Percentiles rank a stretch among this genome's conserved stretches.
phyloP scores from a whole-genome alignment of 2,329 filamentous ascomycete species.

The Stachybotrys chartarum region DNA sequence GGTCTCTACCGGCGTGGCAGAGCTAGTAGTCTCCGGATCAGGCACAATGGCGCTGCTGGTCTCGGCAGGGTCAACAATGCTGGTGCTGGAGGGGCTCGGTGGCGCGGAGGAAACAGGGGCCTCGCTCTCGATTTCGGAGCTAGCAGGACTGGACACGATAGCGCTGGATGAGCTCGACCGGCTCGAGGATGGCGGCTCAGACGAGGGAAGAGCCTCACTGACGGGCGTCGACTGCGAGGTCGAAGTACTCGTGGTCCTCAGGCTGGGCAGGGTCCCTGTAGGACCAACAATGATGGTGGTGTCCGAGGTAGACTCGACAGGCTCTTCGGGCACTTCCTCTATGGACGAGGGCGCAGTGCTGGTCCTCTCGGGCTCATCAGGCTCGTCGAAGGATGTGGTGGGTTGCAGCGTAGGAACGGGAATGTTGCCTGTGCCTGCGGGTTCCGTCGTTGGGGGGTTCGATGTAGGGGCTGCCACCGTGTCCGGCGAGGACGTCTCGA shows the following conservation, averaged over 20 bases:
- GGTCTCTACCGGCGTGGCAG: neutral
- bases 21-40: neutral
- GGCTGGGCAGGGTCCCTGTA: slow-evolving; percentile 14
- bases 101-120: no score
- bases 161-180: no score
- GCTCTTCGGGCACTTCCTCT: neutral
- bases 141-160: no score
- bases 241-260: neutral
- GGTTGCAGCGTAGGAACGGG: neutral
- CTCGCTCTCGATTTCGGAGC: no score
- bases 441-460: slow-evolving; percentile 2
- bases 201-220: no score
- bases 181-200: no score
- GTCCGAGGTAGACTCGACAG: slow-evolving; percentile 4
- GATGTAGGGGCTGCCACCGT: neutral
- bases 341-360: neutral
- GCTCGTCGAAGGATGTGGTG: neutral
- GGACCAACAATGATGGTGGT: slow-evolving; percentile 17
- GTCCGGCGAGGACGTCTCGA: slow-evolving; percentile 3
- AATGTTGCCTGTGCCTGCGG: slow-evolving; percentile 6
- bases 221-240: neutral
- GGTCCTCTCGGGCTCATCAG: neutral
- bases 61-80: neutral
- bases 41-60: neutral
- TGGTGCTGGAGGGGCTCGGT: no score